Evolutionary conservation across 148 eudicot species (phyloP), one percentile per base, ranked within the genome.

Genomic region (Bassia scoparia): DNA sequence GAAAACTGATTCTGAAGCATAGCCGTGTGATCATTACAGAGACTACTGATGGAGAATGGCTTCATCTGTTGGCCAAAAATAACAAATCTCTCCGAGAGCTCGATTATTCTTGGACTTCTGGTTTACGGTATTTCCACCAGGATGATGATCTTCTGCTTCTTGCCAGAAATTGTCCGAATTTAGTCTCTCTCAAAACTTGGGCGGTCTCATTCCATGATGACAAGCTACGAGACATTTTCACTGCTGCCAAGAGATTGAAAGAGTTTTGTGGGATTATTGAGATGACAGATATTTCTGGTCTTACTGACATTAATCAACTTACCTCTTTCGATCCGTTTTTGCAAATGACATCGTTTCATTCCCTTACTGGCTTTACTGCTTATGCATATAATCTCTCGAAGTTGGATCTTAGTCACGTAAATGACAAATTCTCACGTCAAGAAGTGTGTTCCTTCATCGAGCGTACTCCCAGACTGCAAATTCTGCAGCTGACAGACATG

Each of bases 221-320:
- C 54, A 76, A 86, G 70, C 90, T 92, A 20, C 46, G 49, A 43
- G 86, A 71, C 49, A 86, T 92, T 72, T 84, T 88, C 56, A 76
- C 66, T 8, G 72, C 78, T 49, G 89, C 97, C 46, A 41, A 76
- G 60, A 68, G 78, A 50, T 72, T 92, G 69, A 88, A 85, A 83
- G 97, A 90, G 82, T 92, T 92, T 74, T 79, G 87, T 75, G 96
- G 96, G 69, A n/a, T n/a, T n/a, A n/a, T n/a, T n/a, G n/a, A n/a
- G n/a, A n/a, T n/a, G n/a, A n/a, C n/a, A n/a, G 89, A 88, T 68
- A 86, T 85, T 69, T 80, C 85, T 27, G 72, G 63, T 75, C 81
- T 88, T 37, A 90, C 97, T 27, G 41, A n/a, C n/a, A n/a, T 84
- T 41, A 2, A 14, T 29, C 80, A 38, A 41, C 75, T 92, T 60